These are phyloP conservation scores for Phlebiopsis flavidoalba DNA, from an alignment of 768 basidiomycete species.

Conservation along the genomic window DNA sequence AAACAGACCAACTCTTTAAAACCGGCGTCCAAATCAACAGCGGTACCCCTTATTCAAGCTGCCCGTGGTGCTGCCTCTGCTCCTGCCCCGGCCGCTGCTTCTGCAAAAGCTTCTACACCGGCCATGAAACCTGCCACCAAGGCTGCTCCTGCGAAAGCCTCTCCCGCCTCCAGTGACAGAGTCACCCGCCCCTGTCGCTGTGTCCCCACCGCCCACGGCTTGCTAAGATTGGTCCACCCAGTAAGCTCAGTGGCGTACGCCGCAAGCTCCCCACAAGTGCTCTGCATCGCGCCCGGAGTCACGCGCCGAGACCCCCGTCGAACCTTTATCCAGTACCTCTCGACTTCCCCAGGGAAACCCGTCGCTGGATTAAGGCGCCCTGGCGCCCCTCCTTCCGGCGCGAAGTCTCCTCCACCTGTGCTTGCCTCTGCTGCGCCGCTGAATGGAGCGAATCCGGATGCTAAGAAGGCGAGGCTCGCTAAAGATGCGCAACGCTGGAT, in stretches of 20 bases:
- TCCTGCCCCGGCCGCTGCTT: conserved; percentile 25
- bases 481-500: conserved; percentile 83
- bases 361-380: conserved; percentile 43
- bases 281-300: conserved; percentile 43
- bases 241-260: conserved; percentile 61
- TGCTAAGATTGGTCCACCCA: conserved; percentile 33
- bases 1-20: conserved; percentile 84
- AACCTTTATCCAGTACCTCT: conserved; percentile 20
- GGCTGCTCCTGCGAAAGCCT: conserved; percentile 16
- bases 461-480: conserved; percentile 58
- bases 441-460: conserved; percentile 49
- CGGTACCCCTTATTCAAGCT: conserved; percentile 84
- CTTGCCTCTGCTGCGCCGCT: conserved; percentile 32
- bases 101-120: conserved; percentile 7
- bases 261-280: conserved; percentile 66
- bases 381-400: conserved; percentile 28
- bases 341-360: conserved; percentile 32
- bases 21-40: conserved; percentile 82
- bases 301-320: conserved; percentile 32
- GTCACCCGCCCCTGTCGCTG: conserved; percentile 41
- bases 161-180: conserved; percentile 19
- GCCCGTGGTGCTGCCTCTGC: conserved; percentile 51
- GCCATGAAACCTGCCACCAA: conserved; percentile 19
- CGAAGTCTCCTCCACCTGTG: conserved; percentile 29
- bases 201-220: conserved; percentile 30